Evolutionary conservation across 2,329 filamentous ascomycete species (phyloP), one percentile per base, ranked within the genome.

Genomic region (Monosporascus sp.): DNA sequence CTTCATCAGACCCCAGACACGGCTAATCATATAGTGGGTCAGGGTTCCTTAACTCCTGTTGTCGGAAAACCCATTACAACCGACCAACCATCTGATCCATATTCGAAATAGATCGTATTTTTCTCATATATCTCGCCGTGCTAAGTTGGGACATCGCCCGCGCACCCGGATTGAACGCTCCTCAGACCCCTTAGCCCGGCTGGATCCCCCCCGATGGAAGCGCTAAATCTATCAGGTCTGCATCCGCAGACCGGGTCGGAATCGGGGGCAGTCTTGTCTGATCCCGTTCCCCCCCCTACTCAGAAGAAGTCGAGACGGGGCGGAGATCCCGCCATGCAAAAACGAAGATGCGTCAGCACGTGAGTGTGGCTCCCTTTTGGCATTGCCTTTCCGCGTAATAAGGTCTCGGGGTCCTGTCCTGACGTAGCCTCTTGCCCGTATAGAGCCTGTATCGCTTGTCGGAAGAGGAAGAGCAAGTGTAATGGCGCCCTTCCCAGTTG

Each of bases 401-500:
- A 5, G 7, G 17, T 7, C 31, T 24, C 24, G 31, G 19, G 50
- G 8, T 50, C 43, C 36, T 41, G 7, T 20, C 7, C 40, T 43
- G 6, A 43, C 19, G 20, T 20, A 19, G 9, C 11, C 31, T 14
- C 19, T 14, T 17, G 6, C 40, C 40, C 24, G 22, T 26, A 50
- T n/a, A 63, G 65, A 38, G 89, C 89, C 9, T 93, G 89, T 67
- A 84, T 92, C 64, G 88, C 89, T 19, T 93, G 89, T 56, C 82
- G 89, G 20, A 85, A 84, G 67, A 79, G 89, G 59, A 93, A 93
- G 66, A 90, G 86, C 48, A 93, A 92, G 80, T 97, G 93, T 71
- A 93, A 97, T 71, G 93, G 93, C 55, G 92, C 91, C 52, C 79
- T 89, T 5, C 93, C 93, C 6, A 92, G 90, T 63, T 97, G 94